Evolutionary conservation across 805 yeast genomes (phyloP), one percentile per base, ranked within the genome.

Genomic region (Zygoascus tannicola): DNA sequence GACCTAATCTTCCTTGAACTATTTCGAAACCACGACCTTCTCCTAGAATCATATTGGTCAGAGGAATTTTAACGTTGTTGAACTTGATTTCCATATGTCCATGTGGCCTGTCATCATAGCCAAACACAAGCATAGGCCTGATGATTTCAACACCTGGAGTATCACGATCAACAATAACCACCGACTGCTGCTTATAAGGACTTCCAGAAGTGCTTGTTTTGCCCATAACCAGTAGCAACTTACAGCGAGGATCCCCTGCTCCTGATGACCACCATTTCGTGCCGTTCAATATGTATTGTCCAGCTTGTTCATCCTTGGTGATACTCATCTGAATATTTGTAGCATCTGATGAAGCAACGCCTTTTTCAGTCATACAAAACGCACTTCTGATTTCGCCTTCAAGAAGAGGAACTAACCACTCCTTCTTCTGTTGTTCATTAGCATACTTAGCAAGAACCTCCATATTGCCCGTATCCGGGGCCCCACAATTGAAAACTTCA

Each of bases 231-330:
- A 74, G 62, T 73, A 76, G 69, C 15, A 74, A 70, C 33, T 61
- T 52, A 57, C 78, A 71, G 44, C 81, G 68, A 21, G 81, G 82
- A 56, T 78, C 83, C 21, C 81, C 82, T 32, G 81, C 82, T 22
- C 83, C 83, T 0, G 81, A 75, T 2, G 81, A 78, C 70, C 78
- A 78, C 84, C 84, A 78, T 56, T 79, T 79, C 43, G 75, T 68
- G 4, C 84, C 84, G 48, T 74, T 74, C 39, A 79, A 50, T 2
- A 76, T 71, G 42, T 67, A 74, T 32, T 60, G 51, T 18, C 70
- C 67, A 2, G 75, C 79, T n/a, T n/a, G n/a, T n/a, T n/a, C n/a
- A 14, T 56, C 58, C 4, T 55, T 54, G 46, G 62, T 66, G 23
- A 79, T 78, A 22, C 66, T 55, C 34, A 72, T 60, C 1, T 74